These are phyloP conservation scores for Dictyostelium brefeldianum DNA, from an alignment of 78 protist genomes.

Conservation along the genomic window DNA sequence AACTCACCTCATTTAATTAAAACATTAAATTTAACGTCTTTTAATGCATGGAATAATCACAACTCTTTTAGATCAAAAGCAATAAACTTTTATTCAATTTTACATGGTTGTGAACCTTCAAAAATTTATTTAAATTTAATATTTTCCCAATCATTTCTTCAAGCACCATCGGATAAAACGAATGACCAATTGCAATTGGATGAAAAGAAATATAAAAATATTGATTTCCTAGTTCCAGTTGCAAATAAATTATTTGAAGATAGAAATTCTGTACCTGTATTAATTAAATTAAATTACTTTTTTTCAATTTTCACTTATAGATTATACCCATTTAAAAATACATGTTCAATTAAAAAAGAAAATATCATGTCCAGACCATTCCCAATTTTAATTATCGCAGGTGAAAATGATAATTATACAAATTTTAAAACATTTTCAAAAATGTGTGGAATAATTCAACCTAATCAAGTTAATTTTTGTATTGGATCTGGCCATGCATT, in stretches of 20 bases:
- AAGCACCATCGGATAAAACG: neutral
- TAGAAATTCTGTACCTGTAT: neutral
- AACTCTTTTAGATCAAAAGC: no score
- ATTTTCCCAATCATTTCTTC: neutral
- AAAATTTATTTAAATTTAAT: neutral
- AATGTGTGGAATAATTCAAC: neutral
- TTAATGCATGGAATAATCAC: no score
- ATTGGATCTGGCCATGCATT: neutral
- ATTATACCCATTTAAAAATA: neutral
- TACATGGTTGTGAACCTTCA: neutral
- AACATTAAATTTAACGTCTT: neutral
- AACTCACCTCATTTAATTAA: neutral
- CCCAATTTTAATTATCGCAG: neutral
- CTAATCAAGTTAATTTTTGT: neutral
- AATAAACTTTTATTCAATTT: neutral
- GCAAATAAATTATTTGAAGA: neutral
- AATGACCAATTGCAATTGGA: no score
- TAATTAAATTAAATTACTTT: neutral
- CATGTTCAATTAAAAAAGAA: neutral
- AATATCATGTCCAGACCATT: neutral
- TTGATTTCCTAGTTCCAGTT: neutral
- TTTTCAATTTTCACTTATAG: neutral
- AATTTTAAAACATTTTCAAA: neutral
- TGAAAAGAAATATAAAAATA: neutral
- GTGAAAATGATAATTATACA: neutral